phyloP scores from a whole-genome alignment of 768 basidiomycete genomes.

The Boletus subparvulus region DNA sequence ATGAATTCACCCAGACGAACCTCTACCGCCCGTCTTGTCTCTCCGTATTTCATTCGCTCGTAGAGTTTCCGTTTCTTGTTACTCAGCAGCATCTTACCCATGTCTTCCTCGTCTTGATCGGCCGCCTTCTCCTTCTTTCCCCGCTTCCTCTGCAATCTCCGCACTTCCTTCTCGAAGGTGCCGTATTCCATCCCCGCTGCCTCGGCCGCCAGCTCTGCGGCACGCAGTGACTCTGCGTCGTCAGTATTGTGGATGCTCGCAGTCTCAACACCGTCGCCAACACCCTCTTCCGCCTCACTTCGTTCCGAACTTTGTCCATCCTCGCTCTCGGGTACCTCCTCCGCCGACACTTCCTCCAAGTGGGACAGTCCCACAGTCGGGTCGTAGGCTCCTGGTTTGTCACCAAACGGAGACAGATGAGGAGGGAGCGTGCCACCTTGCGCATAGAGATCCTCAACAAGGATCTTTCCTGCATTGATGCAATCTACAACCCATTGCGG shows the following conservation, averaged over 20 bases:
- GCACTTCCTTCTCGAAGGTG: slow-evolving; percentile 74
- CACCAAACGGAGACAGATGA: slow-evolving; percentile 94
- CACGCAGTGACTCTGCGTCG: slow-evolving; percentile 70
- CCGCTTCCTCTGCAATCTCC: slow-evolving; percentile 51
- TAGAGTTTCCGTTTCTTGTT: slow-evolving; percentile 92
- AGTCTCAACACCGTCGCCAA: slow-evolving; percentile 27
- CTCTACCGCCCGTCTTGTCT: slow-evolving; percentile 75
- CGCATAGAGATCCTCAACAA: slow-evolving; percentile 81
- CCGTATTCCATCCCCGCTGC: slow-evolving; percentile 79
- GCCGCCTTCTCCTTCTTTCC: slow-evolving; percentile 35
- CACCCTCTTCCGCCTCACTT: slow-evolving; percentile 27
- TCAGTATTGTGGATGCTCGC: slow-evolving; percentile 36
- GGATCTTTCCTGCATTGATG: slow-evolving; percentile 81
- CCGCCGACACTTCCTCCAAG: slow-evolving; percentile 26
- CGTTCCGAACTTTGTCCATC: slow-evolving; percentile 25
- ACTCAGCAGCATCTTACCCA: slow-evolving; percentile 98
- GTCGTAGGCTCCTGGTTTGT: slow-evolving; percentile 73
- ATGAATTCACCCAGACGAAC: slow-evolving; percentile 44
- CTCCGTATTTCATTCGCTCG: slow-evolving; percentile 87
- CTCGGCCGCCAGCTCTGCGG: slow-evolving; percentile 92
- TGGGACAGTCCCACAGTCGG: slow-evolving; percentile 43
- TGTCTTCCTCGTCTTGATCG: slow-evolving; percentile 62
- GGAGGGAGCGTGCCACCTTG: slow-evolving; percentile 89
- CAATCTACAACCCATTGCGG: slow-evolving; percentile 99
- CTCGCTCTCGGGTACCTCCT: slow-evolving; percentile 31